These are phyloP conservation scores for Jasminum sambac DNA, from an alignment of 257 asterid species.

Conservation along the genomic window DNA sequence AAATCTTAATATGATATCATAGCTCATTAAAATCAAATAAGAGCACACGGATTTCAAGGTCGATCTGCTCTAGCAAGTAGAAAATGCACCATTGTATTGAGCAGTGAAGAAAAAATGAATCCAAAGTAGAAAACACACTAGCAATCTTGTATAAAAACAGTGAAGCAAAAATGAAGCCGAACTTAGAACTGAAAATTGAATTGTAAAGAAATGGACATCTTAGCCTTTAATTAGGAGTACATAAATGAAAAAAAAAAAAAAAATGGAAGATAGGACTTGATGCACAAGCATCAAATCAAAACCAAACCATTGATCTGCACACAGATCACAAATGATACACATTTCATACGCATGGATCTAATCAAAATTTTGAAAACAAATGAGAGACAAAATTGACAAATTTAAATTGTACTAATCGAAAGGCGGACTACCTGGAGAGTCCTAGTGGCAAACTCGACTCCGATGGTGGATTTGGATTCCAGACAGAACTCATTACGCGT, in stretches of 20 bases:
- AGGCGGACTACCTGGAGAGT: constrained; percentile 39
- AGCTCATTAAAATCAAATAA: too few species aligned
- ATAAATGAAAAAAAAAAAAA: neutral
- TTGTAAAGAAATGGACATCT: neutral
- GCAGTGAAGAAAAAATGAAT: too few species aligned
- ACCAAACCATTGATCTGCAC: neutral
- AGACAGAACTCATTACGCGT: constrained; percentile 46
- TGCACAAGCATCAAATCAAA: neutral
- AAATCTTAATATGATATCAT: too few species aligned
- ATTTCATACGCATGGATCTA: neutral
- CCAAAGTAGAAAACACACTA: too few species aligned
- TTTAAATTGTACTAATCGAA: neutral
- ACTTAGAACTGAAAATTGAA: too few species aligned
- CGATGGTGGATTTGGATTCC: constrained; percentile 53
- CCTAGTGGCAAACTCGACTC: constrained; percentile 51
- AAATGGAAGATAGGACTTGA: neutral
- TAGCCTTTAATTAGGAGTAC: neutral
- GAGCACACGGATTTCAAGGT: too few species aligned
- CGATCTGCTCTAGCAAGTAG: too few species aligned
- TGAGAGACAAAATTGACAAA: neutral
- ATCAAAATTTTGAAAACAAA: neutral
- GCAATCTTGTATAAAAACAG: too few species aligned
- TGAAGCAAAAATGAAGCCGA: too few species aligned
- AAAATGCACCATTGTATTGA: too few species aligned
- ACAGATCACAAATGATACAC: neutral